Conservation (phyloP, 805 yeast species). For the Pichia occidentalis region DNA sequence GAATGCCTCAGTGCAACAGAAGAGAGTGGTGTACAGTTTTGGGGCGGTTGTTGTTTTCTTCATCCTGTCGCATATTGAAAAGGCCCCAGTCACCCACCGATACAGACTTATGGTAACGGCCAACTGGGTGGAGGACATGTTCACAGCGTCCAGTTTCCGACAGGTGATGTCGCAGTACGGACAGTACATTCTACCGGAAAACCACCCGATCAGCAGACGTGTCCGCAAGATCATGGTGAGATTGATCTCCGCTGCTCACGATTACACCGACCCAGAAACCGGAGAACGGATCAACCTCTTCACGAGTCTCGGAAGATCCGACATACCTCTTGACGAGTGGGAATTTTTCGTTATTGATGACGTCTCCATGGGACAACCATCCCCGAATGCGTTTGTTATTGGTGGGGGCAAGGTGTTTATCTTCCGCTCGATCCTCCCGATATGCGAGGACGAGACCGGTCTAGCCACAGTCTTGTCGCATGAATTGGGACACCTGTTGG, state of each 20-base stretch:
- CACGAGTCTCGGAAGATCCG: conserved; percentile 19
- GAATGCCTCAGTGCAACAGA: conserved; percentile 11
- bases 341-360: conserved; percentile 70
- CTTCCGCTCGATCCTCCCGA: conserved; percentile 67
- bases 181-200: conserved; percentile 48
- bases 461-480: conserved; percentile 93
- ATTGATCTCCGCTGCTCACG: conserved; percentile 52
- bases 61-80: conserved; percentile 53
- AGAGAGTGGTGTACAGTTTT: conserved; percentile 9
- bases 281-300: conserved; percentile 25
- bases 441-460: conserved; percentile 80
- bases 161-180: conserved; percentile 53
- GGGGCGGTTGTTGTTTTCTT: conserved; percentile 21
- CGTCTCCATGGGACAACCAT: conserved; percentile 45
- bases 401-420: conserved; percentile 97
- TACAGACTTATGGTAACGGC: conserved; percentile 67
- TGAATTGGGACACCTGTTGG: conserved; percentile 90
- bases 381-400: conserved; percentile 94
- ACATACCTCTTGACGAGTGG: conserved; percentile 49
- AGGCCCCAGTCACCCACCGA: conserved; percentile 78
- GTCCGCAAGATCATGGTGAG: conserved; percentile 60
- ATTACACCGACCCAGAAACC: conserved; percentile 30
- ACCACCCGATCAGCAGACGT: conserved; percentile 50
- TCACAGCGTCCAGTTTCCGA: conserved; percentile 60
- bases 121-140: conserved; percentile 49